Conservation (phyloP, 1,284 basidiomycete genomes). For the Cerioporus squamosus region DNA sequence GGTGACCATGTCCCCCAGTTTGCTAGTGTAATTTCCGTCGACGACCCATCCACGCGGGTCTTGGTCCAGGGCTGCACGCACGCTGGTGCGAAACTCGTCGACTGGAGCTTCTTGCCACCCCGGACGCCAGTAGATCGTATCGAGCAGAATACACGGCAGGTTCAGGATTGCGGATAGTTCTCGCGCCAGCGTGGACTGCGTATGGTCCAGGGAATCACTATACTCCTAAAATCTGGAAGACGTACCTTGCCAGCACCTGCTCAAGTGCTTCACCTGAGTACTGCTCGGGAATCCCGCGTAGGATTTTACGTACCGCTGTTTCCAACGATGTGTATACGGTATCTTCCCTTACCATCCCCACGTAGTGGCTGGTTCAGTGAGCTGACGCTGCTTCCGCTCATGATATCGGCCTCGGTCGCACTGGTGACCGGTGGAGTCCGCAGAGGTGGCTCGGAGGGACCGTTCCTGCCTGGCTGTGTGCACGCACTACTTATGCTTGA, state of each 20-base stretch:
- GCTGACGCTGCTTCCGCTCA: no score
- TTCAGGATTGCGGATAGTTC: slow-evolving; percentile 50
- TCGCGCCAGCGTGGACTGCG: slow-evolving; percentile 52
- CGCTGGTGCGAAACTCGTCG: slow-evolving; percentile 25
- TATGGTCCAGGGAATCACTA: neutral
- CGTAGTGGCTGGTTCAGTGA: no score
- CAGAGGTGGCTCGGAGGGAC: no score
- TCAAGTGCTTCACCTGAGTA: neutral
- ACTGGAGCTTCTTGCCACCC: slow-evolving; percentile 23
- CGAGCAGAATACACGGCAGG: slow-evolving; percentile 30
- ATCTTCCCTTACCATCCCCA: no score
- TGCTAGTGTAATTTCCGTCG: slow-evolving; percentile 30
- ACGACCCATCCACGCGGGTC: slow-evolving; percentile 32
- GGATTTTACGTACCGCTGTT: slow-evolving; percentile 50
- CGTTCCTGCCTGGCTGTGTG: no score
- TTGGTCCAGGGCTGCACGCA: slow-evolving; percentile 22
- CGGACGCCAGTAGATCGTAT: slow-evolving; percentile 31
- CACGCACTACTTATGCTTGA: no score
- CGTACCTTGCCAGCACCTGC: neutral
- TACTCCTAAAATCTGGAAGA: slow-evolving; percentile 3
- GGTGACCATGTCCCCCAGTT: no score
- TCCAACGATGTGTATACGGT: slow-evolving; percentile 44
- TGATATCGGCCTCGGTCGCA: no score
- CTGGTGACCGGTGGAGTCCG: no score
- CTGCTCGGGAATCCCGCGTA: no score